Base-by-base conservation (phyloP, 352 stramenopile genomes). In the Globisporangium barbulae region DNA sequence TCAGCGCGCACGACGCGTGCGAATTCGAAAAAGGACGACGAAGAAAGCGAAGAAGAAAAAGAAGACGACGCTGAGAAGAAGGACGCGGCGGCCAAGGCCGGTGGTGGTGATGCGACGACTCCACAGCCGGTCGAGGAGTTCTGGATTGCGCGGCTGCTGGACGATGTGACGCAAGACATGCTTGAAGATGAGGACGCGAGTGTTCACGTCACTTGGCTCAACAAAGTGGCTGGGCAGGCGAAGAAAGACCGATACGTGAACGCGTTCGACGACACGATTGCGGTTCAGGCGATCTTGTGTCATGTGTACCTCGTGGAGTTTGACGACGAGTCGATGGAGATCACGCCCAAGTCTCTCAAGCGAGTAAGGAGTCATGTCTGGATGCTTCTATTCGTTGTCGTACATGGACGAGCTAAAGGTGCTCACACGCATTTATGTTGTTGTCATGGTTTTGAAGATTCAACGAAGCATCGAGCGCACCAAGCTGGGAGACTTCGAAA, bases 101-200 rank as follows among this genome's bases (percentile, higher is more conserved):
- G 15, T n/a, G 33, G 1, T 64, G 59, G 52, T 25, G 42, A 45
- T 21, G 37, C 30, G 12, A 5, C 37, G 39, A 48, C 53, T 17
- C 10, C 31, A 1, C 33, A 59, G 21, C 22, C 53, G 7, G 25
- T 15, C 10, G 74, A 88, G 41, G 63, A 72, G 61, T 93, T 90
- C 52, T 93, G 79, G 79, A 61, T 93, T 39, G 85, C 81, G 0
- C 71, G 90, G 68, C 68, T 93, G 63, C 76, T 76, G 47, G 85
- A 91, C 68, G 85, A 93, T 64, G 81, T 91, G 59, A 91, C 82
- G 25, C 75, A 86, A 57, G 73, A 84, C 55, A 93, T 93, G 85
- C 60, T 91, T 15, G 69, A 74, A 6, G 60, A 69, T 21, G 78
- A 74, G 15, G 69, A 85, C 50, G 75, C 69, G 0, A 59, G 58